Conservation (phyloP, 768 basidiomycete species). For the Suillus brevipes region DNA sequence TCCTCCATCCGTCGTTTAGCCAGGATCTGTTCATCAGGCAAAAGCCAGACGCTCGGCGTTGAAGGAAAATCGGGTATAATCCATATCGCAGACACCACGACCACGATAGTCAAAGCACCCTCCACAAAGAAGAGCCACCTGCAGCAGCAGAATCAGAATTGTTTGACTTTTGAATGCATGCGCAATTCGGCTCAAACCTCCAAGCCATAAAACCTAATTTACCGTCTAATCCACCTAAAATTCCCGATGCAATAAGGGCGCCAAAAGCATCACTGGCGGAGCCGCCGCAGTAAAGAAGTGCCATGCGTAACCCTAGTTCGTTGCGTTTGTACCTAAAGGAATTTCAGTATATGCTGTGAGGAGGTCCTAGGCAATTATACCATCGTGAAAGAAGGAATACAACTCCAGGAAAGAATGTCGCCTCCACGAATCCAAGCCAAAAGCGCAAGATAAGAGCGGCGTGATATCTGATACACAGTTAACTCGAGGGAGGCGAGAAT, state of each 20-base stretch:
- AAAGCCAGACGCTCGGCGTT: conserved; percentile 59
- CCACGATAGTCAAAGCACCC: conserved; percentile 54
- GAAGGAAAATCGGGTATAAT: conserved; percentile 75
- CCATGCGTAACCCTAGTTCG: conserved; percentile 67
- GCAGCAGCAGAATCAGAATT: conserved; percentile 1
- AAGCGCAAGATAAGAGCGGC: conserved; percentile 35
- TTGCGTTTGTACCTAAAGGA: conserved; percentile 51
- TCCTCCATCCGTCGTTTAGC: conserved; percentile 60
- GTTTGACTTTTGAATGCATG: background rate
- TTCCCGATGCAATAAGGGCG: conserved; percentile 70
- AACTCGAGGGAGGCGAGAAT: too few species aligned
- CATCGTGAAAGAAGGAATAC: conserved; percentile 69
- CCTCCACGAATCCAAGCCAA: conserved; percentile 66
- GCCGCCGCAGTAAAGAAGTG: conserved; percentile 66
- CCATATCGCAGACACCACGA: conserved; percentile 52
- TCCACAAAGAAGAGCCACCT: conserved; percentile 76
- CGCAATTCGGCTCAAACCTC: conserved; percentile 45
- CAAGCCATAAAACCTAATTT: conserved; percentile 67
- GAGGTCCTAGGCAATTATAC: conserved; percentile 22
- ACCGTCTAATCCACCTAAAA: conserved; percentile 67
- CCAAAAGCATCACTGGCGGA: conserved; percentile 82
- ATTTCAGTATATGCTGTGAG: background rate
- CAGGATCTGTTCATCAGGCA: conserved; percentile 51
- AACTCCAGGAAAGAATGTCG: conserved; percentile 67
- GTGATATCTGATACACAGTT: conserved; percentile 43